A percentile compares a stretch with the other conserved stretches of the same genome.
Conservation (phyloP, 2,329 filamentous ascomycete genomes). For the Reticulascus tulasneorum region DNA sequence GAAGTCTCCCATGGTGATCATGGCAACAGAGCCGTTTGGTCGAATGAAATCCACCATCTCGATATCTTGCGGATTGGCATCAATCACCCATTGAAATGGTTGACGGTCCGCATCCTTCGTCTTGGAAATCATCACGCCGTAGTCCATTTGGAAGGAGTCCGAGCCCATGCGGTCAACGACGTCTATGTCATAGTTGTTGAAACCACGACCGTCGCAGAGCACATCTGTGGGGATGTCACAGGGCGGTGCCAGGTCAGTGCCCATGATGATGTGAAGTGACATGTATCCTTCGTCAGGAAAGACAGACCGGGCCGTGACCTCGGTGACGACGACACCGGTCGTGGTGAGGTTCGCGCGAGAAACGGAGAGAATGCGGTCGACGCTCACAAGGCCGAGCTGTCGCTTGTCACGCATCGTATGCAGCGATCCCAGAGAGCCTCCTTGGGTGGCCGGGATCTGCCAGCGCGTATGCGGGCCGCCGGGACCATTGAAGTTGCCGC, state of each 20-base stretch:
- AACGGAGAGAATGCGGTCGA: slow-evolving; percentile 38
- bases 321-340: slow-evolving; percentile 38
- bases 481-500: slow-evolving; percentile 49
- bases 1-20: slow-evolving; percentile 49
- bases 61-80: slow-evolving; percentile 51
- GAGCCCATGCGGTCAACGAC: slow-evolving; percentile 51
- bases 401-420: slow-evolving; percentile 52
- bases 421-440: slow-evolving; percentile 44
- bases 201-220: slow-evolving; percentile 47
- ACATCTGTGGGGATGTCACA: slow-evolving; percentile 38
- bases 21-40: slow-evolving; percentile 42
- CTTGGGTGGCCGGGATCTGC: slow-evolving; percentile 46
- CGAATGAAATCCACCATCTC: slow-evolving; percentile 44
- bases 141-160: slow-evolving; percentile 48
- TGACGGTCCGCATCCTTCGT: slow-evolving; percentile 39
- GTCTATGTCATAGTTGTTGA: slow-evolving; percentile 49
- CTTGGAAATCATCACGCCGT: slow-evolving; percentile 51
- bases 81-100: slow-evolving; percentile 52
- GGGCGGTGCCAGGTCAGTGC: slow-evolving; percentile 36
- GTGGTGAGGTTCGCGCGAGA: slow-evolving; percentile 35
- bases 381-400: slow-evolving; percentile 42
- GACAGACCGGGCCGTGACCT: slow-evolving; percentile 44
- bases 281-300: slow-evolving; percentile 34
- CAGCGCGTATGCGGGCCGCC: slow-evolving; percentile 50
- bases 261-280: slow-evolving; percentile 43